Base-by-base conservation (phyloP, 306 rosid species). In the Biancaea sappan region DNA sequence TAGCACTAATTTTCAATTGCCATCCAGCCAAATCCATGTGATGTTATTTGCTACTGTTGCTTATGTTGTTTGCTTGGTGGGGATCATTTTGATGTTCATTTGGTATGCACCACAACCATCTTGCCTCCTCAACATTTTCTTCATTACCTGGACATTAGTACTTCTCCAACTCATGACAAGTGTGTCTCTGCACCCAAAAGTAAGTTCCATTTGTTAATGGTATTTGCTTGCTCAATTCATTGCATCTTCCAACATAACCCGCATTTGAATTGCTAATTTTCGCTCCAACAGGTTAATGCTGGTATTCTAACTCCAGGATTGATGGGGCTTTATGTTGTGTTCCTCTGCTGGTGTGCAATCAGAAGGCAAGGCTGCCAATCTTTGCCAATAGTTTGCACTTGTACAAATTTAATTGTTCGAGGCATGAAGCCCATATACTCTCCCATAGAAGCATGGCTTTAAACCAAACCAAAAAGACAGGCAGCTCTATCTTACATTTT, bases 271-370 rank as follows among this genome's bases (percentile, higher is more conserved):
- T 6, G 48, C 14, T 35, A 32, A 18, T 37, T 35, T 35, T 37
- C 18, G 14, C 48, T 10, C 18, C 69, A 78, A 80, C 81, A 95
- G 99, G 92, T 95, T 66, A 88, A 84, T 82, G 96, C 88, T 77
- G 94, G 97, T 10, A 82, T 95, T 75, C 84, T 95, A 77, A 74
- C 96, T 71, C 98, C 99, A 10, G 98, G 94, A 46, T 83, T 95
- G 62, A 92, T 95, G 99, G 99, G 99, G 24, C 97, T 95, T n/a
- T 95, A 95, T 77, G 88, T 87, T 47, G 92, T 92, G 44, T 95
- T 83, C 83, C 91, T 92, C 80, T 95, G 99, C 87, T 95, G 99
- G 99, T 79, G 91, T 85, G 99, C 99, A 69, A 82, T 95, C 80
- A 83, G 98, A 84, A 92, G 99, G 99, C 63, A 88, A 14, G 78